Evolutionary conservation across 345 rosid genomes (phyloP).

Genomic region (Salix dunnii): DNA sequence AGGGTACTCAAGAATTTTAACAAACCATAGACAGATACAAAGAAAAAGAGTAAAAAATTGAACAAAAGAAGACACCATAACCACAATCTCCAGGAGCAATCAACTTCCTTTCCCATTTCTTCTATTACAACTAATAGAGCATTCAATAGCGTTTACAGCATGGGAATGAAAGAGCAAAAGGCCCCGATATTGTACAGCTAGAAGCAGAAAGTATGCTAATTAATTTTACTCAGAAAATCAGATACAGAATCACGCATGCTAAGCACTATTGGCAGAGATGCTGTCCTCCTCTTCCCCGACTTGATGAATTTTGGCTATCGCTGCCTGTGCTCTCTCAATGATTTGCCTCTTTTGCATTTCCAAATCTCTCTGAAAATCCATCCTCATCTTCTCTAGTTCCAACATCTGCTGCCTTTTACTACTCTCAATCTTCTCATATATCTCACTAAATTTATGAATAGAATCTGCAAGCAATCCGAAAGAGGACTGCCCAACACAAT

Average conservation of each 20-base stretch:
- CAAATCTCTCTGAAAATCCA: conserved; percentile 82
- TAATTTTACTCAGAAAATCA: conserved; percentile 4
- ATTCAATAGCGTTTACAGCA: conserved; percentile 20
- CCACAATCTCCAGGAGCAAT: conserved; percentile 7
- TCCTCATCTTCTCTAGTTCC: conserved; percentile 92
- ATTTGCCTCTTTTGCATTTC: conserved; percentile 88
- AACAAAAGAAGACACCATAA: not conserved
- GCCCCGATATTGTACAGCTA: conserved; percentile 31
- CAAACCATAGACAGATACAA: not conserved
- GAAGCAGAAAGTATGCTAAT: conserved; percentile 16
- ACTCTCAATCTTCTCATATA: conserved; percentile 90
- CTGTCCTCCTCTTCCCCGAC: conserved; percentile 49
- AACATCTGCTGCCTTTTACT: conserved; percentile 77
- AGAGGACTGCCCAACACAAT: conserved; percentile 50
- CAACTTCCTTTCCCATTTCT: conserved; percentile 13
- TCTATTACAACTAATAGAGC: conserved; percentile 17
- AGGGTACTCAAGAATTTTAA: not conserved
- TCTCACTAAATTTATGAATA: conserved; percentile 67
- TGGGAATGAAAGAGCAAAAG: not conserved
- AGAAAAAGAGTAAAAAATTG: not conserved
- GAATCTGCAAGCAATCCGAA: conserved; percentile 79
- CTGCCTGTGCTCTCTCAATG: conserved; percentile 72
- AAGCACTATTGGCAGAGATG: conserved; percentile 57
- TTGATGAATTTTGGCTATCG: conserved; percentile 67
- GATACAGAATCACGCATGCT: conserved; percentile 36